phyloP scores from a whole-genome alignment of 305 asterid genomes.

The Plantago coronopus region DNA sequence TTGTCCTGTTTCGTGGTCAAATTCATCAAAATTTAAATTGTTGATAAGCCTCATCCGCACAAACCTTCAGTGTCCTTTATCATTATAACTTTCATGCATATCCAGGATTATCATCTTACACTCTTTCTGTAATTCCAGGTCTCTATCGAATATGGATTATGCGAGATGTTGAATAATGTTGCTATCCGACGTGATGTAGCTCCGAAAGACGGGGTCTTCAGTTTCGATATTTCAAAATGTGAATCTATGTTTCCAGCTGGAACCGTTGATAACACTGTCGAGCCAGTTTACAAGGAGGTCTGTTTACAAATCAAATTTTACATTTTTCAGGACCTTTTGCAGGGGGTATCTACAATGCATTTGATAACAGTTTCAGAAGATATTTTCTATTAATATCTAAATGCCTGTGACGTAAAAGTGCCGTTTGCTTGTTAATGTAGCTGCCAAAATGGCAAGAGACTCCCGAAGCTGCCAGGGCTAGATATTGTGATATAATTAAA shows the following conservation, averaged over 20 bases:
- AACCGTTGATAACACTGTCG: constrained; percentile 43
- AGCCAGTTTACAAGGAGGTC: constrained; percentile 66
- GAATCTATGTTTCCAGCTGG: constrained; percentile 68
- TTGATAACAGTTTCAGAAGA: too few species aligned
- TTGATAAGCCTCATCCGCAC: too few species aligned
- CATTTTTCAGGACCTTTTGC: background rate
- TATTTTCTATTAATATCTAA: background rate
- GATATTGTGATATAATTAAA: constrained; percentile 60
- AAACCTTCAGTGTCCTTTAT: too few species aligned
- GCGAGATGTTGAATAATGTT: constrained; percentile 70
- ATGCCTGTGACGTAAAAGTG: constrained; percentile 10
- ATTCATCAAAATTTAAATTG: too few species aligned
- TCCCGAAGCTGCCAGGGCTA: constrained; percentile 42
- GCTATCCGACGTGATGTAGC: constrained; percentile 67
- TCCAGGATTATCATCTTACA: background rate
- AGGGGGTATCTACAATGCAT: background rate
- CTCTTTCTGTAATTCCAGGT: constrained; percentile 37
- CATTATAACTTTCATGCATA: background rate
- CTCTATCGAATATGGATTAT: constrained; percentile 74
- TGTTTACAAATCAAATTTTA: background rate
- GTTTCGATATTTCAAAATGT: constrained; percentile 52
- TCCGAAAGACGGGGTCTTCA: constrained; percentile 69
- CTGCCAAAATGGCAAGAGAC: constrained; percentile 82
- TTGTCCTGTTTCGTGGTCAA: too few species aligned
- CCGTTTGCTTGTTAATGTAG: constrained; percentile 33